A percentile compares a stretch with the other conserved stretches of the same genome.
phyloP scores from a whole-genome alignment of 768 basidiomycete species.

The Mycena capillaripes region DNA sequence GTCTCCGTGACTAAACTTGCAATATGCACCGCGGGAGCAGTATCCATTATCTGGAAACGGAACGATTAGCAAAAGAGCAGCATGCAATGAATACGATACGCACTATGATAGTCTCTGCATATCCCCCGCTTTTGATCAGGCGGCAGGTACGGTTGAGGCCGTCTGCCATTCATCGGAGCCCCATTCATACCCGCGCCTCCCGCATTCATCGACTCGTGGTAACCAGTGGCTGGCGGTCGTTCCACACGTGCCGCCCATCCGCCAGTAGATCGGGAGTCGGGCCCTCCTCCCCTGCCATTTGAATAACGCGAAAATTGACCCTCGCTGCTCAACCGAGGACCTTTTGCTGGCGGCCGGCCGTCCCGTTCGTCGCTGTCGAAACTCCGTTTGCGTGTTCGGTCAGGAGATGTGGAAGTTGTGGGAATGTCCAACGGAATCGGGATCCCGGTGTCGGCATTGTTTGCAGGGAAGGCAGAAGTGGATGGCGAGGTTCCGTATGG shows the following conservation, averaged over 20 bases:
- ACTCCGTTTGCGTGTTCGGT: conserved; percentile 76
- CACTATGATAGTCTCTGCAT: conserved; percentile 95
- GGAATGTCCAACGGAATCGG: conserved; percentile 83
- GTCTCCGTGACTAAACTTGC: conserved; percentile 94
- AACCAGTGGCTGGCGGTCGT: conserved; percentile 50
- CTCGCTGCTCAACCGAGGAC: conserved; percentile 75
- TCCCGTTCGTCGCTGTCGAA: conserved; percentile 74
- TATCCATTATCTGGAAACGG: conserved; percentile 82
- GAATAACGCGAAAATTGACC: conserved; percentile 76
- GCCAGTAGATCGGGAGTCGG: conserved; percentile 40
- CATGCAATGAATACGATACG: no score
- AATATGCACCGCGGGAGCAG: conserved; percentile 89
- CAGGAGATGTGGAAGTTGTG: conserved; percentile 57
- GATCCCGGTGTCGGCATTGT: conserved; percentile 74
- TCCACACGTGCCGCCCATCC: conserved; percentile 39
- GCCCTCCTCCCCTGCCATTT: conserved; percentile 53
- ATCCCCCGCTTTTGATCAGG: conserved; percentile 82
- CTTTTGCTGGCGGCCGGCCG: conserved; percentile 74
- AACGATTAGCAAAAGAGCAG: not conserved
- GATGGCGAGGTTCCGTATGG: conserved; percentile 69
- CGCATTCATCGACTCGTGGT: conserved; percentile 44
- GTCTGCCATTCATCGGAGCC: conserved; percentile 60
- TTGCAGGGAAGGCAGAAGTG: conserved; percentile 56
- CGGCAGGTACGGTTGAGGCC: conserved; percentile 73
- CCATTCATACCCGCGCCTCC: conserved; percentile 55